These are phyloP conservation scores for Melaleuca alternifolia DNA, from an alignment of 345 rosid species.

Conservation along the genomic window DNA sequence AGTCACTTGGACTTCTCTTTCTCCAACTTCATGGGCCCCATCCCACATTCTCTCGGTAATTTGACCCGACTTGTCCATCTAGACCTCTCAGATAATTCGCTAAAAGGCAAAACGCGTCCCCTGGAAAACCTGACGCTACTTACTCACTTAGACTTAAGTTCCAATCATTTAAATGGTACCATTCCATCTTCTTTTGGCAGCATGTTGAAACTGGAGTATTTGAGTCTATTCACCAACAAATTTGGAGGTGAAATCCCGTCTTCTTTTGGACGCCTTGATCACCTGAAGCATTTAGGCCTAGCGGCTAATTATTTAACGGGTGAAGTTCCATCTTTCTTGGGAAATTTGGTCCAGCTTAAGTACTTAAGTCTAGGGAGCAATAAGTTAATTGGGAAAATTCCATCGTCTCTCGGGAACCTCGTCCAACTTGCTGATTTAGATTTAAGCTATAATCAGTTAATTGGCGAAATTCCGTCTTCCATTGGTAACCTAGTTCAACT, in stretches of 20 bases:
- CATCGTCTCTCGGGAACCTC: not conserved
- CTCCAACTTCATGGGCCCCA: not conserved
- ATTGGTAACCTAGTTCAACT: not conserved
- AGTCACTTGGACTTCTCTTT: not conserved
- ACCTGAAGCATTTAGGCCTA: not conserved
- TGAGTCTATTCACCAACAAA: not conserved
- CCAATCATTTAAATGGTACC: too few species aligned
- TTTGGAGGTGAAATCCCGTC: not conserved
- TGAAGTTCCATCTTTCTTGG: not conserved
- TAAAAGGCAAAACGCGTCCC: not conserved
- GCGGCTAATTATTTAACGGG: not conserved
- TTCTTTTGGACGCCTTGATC: not conserved
- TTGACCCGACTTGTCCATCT: not conserved
- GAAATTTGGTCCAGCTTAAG: not conserved
- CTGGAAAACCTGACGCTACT: not conserved
- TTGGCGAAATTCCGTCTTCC: not conserved
- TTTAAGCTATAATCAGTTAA: not conserved
- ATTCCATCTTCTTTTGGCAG: too few species aligned
- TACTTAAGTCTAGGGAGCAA: not conserved
- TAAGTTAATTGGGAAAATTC: not conserved
- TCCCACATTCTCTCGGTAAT: not conserved
- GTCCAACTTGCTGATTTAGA: not conserved
- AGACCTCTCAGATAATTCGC: not conserved
- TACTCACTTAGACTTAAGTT: too few species aligned
- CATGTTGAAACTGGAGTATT: too few species aligned